Evolutionary conservation across 495 filamentous ascomycete genomes (phyloP).

Genomic region (Aspergillus carlsbadensis): DNA sequence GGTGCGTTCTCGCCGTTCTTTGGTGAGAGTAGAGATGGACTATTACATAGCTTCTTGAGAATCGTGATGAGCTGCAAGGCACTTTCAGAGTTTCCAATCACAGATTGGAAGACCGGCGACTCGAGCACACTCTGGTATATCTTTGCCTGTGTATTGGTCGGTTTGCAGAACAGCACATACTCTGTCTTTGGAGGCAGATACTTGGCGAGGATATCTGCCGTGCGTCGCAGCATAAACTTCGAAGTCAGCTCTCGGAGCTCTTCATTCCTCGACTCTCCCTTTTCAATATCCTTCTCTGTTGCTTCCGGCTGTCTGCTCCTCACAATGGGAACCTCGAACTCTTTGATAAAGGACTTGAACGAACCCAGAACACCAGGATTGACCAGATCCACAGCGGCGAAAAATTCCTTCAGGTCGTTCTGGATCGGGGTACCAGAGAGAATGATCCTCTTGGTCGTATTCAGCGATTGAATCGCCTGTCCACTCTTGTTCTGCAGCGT

Average conservation of each 20-base stretch:
- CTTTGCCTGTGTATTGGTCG: conserved; percentile 63
- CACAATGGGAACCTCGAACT: conserved; percentile 73
- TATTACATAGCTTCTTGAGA: conserved; percentile 82
- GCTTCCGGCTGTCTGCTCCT: conserved; percentile 72
- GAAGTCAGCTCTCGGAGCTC: conserved; percentile 68
- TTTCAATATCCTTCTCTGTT: conserved; percentile 64
- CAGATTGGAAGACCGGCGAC: conserved; percentile 65
- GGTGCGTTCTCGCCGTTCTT: conserved; percentile 37
- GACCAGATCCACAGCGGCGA: conserved; percentile 75
- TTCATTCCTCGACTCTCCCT: conserved; percentile 66
- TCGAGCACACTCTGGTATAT: conserved; percentile 69
- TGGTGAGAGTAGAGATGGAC: conserved; percentile 61
- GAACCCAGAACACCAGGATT: conserved; percentile 72
- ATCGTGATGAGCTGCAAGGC: conserved; percentile 74
- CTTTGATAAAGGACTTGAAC: conserved; percentile 66
- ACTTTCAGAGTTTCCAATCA: conserved; percentile 65
- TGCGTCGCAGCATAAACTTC: conserved; percentile 73
- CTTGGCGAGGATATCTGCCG: conserved; percentile 69
- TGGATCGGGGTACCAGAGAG: conserved; percentile 78
- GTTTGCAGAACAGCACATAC: conserved; percentile 74
- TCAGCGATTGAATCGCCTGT: conserved; percentile 69
- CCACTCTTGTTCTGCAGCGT: conserved; percentile 80
- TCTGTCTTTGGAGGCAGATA: conserved; percentile 78
- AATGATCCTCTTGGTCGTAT: conserved; percentile 65
- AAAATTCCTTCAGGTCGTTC: conserved; percentile 80